These are phyloP conservation scores for Globisporangium recalcitrans DNA, from an alignment of 352 stramenopile genomes.

Conservation along the genomic window DNA sequence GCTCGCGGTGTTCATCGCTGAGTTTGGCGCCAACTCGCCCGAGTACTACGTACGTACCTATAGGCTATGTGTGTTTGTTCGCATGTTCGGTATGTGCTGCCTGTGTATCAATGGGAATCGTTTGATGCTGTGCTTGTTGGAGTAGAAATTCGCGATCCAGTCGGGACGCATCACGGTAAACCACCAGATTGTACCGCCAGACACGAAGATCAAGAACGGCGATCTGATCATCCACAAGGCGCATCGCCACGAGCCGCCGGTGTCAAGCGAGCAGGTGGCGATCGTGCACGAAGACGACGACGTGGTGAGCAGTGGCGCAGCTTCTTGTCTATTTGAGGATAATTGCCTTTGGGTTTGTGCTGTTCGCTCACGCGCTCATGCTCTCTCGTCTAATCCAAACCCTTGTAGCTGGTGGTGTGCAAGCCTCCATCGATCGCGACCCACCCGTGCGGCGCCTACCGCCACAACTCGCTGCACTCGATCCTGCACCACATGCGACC, in stretches of 20 bases:
- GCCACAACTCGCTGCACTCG: conserved; percentile 91
- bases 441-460: conserved; percentile 93
- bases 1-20: conserved; percentile 87
- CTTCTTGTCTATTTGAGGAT: not conserved
- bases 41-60: conserved; percentile 75
- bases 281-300: conserved; percentile 77
- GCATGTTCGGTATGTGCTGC: not conserved
- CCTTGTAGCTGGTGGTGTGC: conserved; percentile 68
- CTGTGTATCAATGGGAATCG: not conserved
- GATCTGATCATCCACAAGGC: conserved; percentile 94
- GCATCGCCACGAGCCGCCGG: conserved; percentile 95
- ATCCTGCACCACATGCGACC: conserved; percentile 71
- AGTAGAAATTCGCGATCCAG: conserved; percentile 87
- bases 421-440: conserved; percentile 93
- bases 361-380: not conserved
- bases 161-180: conserved; percentile 94
- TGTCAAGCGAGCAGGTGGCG: conserved; percentile 76
- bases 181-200: conserved; percentile 58
- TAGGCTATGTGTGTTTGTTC: not conserved
- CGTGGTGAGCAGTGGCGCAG: conserved; percentile 30
- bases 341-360: not conserved
- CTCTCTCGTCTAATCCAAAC: not conserved
- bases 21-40: conserved; percentile 81
- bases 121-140: conserved; percentile 6
- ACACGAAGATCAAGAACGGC: conserved; percentile 87